Evolutionary conservation across 306 rosid species (phyloP), one percentile per base, ranked within the genome.

Genomic region (Amphicarpaea edgeworthii): DNA sequence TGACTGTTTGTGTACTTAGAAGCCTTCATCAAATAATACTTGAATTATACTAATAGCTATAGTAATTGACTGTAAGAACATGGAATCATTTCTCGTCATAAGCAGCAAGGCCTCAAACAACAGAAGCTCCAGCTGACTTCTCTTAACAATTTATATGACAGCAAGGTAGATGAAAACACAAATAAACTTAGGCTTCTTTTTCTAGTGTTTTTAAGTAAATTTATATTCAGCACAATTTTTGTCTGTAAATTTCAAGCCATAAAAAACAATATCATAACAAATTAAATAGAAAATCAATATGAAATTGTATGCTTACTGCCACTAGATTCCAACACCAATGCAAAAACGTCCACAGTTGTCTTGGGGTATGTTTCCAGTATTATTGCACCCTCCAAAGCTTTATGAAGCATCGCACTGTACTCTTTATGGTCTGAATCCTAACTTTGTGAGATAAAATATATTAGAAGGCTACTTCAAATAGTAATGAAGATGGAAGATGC

Each of bases 261-360:
- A 67, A 55, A 61, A 67, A 45, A 28, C 32, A 64, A 45, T 21
- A 69, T 37, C 68, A 37, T 37, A 12, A 81, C 38, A 49, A 76
- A 58, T 32, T 47, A 75, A 28, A 72, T 42, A 59, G 41, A 68
- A 72, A 83, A 67, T 4, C 30, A 60, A 63, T 16, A 71, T 5
- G 38, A 19, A 80, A 68, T 15, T 53, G 51, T 63, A 68, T 68
- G 77, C 99, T 92, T 90, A 95, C 98, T 88, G 80, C 99, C 99
- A 0, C 97, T 88, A 84, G 99, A 92, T 84, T 95, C 98, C 80
- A 95, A 85, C 82, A 95, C 97, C 90, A 92, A 81, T 45, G 97
- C 97, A 83, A 95, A 95, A 70, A 92, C 96, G 76, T 95, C 98
- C 57, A 95, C 97, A 6, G 99, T 92, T 46, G 97, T 95, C 84